Percentiles rank a stretch among this genome's conserved stretches.
These are phyloP conservation scores for Clohesyomyces aquaticus DNA, from an alignment of 495 filamentous ascomycete species.

Conservation along the genomic window DNA sequence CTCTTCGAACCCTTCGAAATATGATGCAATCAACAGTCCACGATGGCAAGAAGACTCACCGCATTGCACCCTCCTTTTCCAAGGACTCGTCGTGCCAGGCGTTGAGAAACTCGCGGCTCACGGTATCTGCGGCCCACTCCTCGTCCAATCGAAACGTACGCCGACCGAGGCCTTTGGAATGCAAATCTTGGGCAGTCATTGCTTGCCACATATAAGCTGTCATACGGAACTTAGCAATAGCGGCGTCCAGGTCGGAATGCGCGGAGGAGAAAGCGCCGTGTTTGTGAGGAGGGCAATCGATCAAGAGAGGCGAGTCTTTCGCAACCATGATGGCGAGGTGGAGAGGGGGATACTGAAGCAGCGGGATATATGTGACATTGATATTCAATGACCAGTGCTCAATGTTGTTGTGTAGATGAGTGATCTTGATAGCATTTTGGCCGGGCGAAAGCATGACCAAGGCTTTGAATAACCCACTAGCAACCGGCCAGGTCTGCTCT, in stretches of 20 bases:
- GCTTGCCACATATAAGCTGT: conserved; percentile 59
- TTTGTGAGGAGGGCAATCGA: conserved; percentile 50
- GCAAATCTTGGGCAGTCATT: conserved; percentile 55
- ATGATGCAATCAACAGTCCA: no score
- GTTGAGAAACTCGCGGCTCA: conserved; percentile 38
- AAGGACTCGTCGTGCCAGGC: conserved; percentile 21
- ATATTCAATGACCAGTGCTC: conserved; percentile 8
- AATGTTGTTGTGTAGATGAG: conserved; percentile 18
- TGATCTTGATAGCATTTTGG: conserved; percentile 20
- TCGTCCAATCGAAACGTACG: conserved; percentile 57
- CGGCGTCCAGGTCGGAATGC: conserved; percentile 50
- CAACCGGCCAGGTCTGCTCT: conserved; percentile 34
- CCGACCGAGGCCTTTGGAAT: conserved; percentile 52
- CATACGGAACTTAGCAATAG: conserved; percentile 56
- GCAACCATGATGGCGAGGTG: conserved; percentile 56
- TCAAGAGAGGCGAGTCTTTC: conserved; percentile 52
- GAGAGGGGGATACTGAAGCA: conserved; percentile 52
- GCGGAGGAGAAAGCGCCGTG: conserved; percentile 45
- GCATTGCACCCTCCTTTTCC: conserved; percentile 40
- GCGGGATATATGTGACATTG: conserved; percentile 42
- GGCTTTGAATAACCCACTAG: conserved; percentile 34
- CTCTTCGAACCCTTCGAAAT: no score
- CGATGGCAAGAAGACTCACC: neutral
- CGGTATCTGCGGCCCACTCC: conserved; percentile 53
- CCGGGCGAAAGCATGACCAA: conserved; percentile 35